Evolutionary conservation across 306 rosid species (phyloP).

Genomic region (Abrus precatorius): DNA sequence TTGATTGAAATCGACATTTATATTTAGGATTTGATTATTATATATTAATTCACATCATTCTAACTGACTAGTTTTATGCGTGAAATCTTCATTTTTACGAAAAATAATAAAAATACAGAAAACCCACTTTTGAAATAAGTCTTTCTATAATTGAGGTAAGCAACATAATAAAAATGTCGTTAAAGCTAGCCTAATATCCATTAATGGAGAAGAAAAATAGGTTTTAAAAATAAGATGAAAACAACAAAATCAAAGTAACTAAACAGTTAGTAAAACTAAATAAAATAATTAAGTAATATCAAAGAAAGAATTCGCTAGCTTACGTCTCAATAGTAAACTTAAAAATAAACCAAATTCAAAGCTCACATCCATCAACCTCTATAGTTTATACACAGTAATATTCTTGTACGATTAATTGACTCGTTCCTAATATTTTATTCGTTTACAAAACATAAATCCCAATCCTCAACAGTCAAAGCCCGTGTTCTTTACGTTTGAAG

Average conservation of each 20-base stretch:
- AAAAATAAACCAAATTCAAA: slow-evolving; percentile 12
- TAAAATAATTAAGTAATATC: background rate
- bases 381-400: slow-evolving; percentile 1
- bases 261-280: background rate
- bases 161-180: too few relatives aligned
- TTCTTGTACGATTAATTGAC: slow-evolving; percentile 52
- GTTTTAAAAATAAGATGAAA: background rate
- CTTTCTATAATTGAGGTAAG: too few relatives aligned
- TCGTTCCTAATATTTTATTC: slow-evolving; percentile 27
- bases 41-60: too few relatives aligned
- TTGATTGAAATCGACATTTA: too few relatives aligned
- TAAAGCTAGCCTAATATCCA: too few relatives aligned
- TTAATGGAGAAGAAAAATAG: background rate
- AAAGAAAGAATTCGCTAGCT: slow-evolving; percentile 28
- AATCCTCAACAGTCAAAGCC: slow-evolving; percentile 36
- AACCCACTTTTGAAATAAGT: too few relatives aligned
- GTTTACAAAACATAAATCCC: slow-evolving; percentile 26
- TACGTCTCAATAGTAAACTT: background rate
- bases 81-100: too few relatives aligned
- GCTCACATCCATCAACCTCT: slow-evolving; percentile 43
- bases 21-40: background rate
- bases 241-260: too few relatives aligned
- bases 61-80: too few relatives aligned
- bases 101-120: too few relatives aligned
- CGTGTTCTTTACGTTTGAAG: slow-evolving; percentile 23